Conservation (phyloP, 768 basidiomycete species). For the Russula griseocarnosa region DNA sequence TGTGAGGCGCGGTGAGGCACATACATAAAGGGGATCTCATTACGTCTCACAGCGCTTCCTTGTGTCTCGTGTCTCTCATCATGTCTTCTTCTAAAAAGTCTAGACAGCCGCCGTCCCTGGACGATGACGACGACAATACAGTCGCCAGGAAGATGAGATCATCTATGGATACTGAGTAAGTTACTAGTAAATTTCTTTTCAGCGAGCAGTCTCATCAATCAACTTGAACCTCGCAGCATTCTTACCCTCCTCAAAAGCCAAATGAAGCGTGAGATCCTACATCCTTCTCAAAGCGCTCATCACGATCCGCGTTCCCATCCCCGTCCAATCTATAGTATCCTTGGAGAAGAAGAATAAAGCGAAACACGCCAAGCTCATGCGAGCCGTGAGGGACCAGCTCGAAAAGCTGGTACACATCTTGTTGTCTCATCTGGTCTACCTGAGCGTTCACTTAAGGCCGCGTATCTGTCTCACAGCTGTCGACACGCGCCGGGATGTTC, state of each 20-base stretch:
- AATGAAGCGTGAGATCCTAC: constrained; percentile 16
- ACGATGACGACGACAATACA: constrained; percentile 1
- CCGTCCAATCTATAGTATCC: constrained; percentile 4
- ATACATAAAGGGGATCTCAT: background rate
- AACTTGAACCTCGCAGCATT: background rate
- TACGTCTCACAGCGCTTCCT: background rate
- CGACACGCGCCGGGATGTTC: constrained; percentile 2
- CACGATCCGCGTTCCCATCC: no score
- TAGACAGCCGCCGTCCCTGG: background rate
- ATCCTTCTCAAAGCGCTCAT: background rate
- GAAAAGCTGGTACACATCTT: constrained; percentile 7
- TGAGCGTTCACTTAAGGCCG: background rate
- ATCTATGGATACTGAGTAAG: constrained; percentile 8
- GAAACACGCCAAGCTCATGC: constrained; percentile 11
- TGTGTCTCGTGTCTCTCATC: background rate
- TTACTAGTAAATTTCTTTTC: background rate
- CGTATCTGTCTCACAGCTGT: constrained; percentile 2
- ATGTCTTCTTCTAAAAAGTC: constrained; percentile 1
- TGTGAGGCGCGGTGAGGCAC: background rate
- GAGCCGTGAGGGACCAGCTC: constrained; percentile 14
- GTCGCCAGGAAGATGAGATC: background rate
- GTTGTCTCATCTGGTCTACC: background rate
- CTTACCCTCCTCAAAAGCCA: constrained; percentile 10
- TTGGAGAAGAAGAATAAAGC: constrained; percentile 12
- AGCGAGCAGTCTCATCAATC: background rate